These are phyloP conservation scores for Conringia planisiliqua DNA, from an alignment of 345 rosid species.

Conservation along the genomic window DNA sequence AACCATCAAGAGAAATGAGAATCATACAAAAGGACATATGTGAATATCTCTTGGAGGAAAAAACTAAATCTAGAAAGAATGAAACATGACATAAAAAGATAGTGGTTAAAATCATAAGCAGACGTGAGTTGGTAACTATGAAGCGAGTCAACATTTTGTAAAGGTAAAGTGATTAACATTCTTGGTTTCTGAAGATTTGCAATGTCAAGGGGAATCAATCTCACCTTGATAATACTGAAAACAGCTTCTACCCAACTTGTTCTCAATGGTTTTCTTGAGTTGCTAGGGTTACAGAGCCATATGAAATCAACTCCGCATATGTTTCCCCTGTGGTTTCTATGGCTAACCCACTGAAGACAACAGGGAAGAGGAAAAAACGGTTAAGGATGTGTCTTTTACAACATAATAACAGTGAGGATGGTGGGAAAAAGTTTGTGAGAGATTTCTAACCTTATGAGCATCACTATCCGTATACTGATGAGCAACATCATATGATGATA, in stretches of 20 bases:
- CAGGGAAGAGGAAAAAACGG: neutral
- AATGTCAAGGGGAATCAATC: neutral
- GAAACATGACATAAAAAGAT: neutral
- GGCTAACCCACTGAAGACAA: slow-evolving; percentile 84
- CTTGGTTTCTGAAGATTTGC: neutral
- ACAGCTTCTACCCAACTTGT: slow-evolving; percentile 72
- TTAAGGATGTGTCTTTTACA: neutral
- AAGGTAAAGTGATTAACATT: neutral
- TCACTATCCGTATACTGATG: slow-evolving; percentile 76
- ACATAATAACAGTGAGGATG: neutral
- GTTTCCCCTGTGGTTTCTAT: slow-evolving; percentile 91
- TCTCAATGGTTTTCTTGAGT: slow-evolving; percentile 51
- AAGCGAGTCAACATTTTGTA: neutral
- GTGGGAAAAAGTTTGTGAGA: neutral
- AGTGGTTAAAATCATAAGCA: neutral
- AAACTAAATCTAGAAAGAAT: neutral
- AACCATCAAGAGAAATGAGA: slow-evolving; percentile 14
- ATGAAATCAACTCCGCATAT: slow-evolving; percentile 98
- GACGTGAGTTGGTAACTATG: no score
- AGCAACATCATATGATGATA: slow-evolving; percentile 90
- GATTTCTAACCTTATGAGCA: slow-evolving; percentile 71
- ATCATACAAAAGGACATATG: neutral
- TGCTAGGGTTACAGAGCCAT: slow-evolving; percentile 77
- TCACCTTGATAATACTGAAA: slow-evolving; percentile 68
- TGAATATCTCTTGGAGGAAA: neutral